Evolutionary conservation across 169 alveolate species (phyloP), one percentile per base, ranked within the genome.

Genomic region (Plasmodium coatneyi): DNA sequence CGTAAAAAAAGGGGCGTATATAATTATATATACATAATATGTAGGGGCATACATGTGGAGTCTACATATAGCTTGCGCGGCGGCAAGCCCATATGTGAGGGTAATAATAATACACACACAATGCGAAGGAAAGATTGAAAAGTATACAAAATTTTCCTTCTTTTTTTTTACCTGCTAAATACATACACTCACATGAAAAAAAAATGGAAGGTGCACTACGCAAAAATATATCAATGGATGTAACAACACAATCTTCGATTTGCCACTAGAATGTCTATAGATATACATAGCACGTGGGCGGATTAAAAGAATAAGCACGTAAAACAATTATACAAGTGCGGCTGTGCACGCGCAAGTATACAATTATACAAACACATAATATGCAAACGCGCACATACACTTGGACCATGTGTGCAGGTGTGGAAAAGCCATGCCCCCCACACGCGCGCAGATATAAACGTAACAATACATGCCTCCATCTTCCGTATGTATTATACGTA

Each of bases 221-320:
- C 32, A 19, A 32, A 56, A 5, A 43, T 16, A 82, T 70, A 83
- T 70, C 84, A 84, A 84, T 84, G 79, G 19, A 43, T 84, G 56
- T 14, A 72, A 84, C 84, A 84, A 74, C 80, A 76, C 28, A 76
- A 71, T 14, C 83, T 49, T 84, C 46, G 34, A 32, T 72, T 72
- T 74, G 54, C 49, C 46, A 84, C 72, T 70, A 66, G 54, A 34
- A 83, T 60, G n/a, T 70, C 30, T n/a, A 83, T 70, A 25, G 25
- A 28, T 49, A 34, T 52, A 49, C 46, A 28, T 66, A n/a, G 76
- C 39, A 83, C 54, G 92, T 83, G 70, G 46, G 84, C 92, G 92
- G 92, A 84, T 66, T 84, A 84, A 84, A 46, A 49, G 56, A 84
- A 49, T 80, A 22, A 41, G 54, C 36, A 25, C 56, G 39, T 28